Evolutionary conservation across 768 basidiomycete species (phyloP).

Genomic region (Baorangia bicolor): DNA sequence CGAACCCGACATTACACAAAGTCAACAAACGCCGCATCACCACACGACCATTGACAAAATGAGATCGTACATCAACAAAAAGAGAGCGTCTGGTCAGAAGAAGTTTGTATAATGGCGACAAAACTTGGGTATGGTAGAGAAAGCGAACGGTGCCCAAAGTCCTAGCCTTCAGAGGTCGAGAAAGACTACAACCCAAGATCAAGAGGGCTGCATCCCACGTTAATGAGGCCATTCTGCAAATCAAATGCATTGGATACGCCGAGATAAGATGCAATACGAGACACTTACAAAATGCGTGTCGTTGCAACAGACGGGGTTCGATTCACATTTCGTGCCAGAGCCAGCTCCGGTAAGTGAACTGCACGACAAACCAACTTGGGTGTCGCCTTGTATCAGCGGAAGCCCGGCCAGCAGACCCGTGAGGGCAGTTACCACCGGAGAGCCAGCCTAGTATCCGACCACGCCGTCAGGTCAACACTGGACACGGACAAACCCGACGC

Average conservation of each 20-base stretch:
- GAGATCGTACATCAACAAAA: constrained; percentile 23
- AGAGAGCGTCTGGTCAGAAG: constrained; percentile 24
- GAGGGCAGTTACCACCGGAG: background rate
- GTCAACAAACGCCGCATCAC: constrained; percentile 8
- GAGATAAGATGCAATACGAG: background rate
- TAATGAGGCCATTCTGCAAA: constrained; percentile 25
- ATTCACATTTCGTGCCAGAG: constrained; percentile 14
- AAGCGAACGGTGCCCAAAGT: constrained; percentile 18
- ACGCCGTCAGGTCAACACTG: constrained; percentile 4
- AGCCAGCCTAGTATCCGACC: constrained; percentile 10
- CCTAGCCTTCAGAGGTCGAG: constrained; percentile 5
- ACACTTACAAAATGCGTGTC: constrained; percentile 15
- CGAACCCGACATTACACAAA: constrained; percentile 3
- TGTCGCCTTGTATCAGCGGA: background rate
- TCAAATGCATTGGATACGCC: background rate
- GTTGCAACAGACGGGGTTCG: constrained; percentile 26
- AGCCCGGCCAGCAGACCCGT: constrained; percentile 2
- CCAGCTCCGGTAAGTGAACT: constrained; percentile 25
- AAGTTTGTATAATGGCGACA: constrained; percentile 11
- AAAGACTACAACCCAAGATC: background rate
- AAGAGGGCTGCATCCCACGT: constrained; percentile 25
- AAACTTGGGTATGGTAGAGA: constrained; percentile 12
- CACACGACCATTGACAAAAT: constrained; percentile 18
- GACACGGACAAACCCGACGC: background rate
- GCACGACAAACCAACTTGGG: constrained; percentile 21